Evolutionary conservation across 2,329 filamentous ascomycete species (phyloP), one percentile per base, ranked within the genome.

Genomic region (Xylariaceae sp.): DNA sequence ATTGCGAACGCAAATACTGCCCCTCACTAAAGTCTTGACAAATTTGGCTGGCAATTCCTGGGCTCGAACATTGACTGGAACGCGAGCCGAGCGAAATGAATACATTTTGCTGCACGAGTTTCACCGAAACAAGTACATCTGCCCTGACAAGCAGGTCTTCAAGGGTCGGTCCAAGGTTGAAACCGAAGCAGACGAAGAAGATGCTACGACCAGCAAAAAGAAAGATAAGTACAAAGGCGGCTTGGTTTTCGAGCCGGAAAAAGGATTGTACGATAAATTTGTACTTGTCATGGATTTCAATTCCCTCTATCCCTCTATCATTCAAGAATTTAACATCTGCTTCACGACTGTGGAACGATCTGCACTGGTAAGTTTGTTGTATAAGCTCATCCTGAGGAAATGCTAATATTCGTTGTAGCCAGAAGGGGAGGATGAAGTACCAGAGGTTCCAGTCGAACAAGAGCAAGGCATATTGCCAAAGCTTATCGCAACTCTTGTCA

Each of bases 221-320:
- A 99, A 96, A 72, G 95, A 99, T 74, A 99, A 97, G 72, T 99
- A 88, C 78, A 97, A 99, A 76, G 94, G 94, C 68, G 94, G 95
- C 78, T 84, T 99, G 30, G 94, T 99, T 53, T 97, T 99, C 64
- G 94, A 99, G 70, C 94, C 94, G 4, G 92, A 97, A 70, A 96
- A 92, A 71, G 94, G 95, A 16, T 80, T 99, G 4, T 99, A 99
- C 68, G 94, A 99, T 79, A 95, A 95, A 73, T 96, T 95, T 71
- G 88, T 99, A 50, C 81, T 99, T 52, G 95, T 99, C 71, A 99
- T 99, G 95, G 94, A 99, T 77, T 99, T 99, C 78, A 99, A 99
- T 80, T 96, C 92, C 65, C 78, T 99, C 58, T 99, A 99, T 66
- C 94, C 94, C 30, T 96, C 90, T 68, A 97, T 99, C 67, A 99